Evolutionary conservation across 2,329 filamentous ascomycete genomes (phyloP).

Genomic region (Zymoseptoria crescenta): DNA sequence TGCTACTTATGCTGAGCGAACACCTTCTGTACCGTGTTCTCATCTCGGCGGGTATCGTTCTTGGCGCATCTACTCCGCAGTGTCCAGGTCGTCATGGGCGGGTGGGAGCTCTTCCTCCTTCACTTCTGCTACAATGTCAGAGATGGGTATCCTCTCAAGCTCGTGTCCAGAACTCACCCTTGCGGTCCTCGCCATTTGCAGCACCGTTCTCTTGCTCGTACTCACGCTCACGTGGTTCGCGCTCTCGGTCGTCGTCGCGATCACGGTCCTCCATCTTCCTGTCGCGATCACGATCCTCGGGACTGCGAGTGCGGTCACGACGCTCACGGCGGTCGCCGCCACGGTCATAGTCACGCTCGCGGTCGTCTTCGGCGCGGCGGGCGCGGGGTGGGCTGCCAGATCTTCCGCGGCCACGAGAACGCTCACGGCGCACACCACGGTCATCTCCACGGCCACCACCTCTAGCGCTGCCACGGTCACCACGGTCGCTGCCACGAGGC

Average conservation of each 20-base stretch:
- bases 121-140: slow-evolving; percentile 36
- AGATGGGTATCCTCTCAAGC: too few relatives aligned
- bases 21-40: not conserved
- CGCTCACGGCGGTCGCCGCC: slow-evolving; percentile 64
- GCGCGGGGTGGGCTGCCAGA: slow-evolving; percentile 48
- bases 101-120: slow-evolving; percentile 62
- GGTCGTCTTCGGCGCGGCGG: slow-evolving; percentile 66
- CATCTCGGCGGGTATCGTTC: slow-evolving; percentile 2
- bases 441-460: slow-evolving; percentile 50
- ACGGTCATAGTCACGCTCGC: slow-evolving; percentile 59
- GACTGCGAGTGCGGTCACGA: slow-evolving; percentile 61
- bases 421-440: slow-evolving; percentile 47
- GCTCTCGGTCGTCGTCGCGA: slow-evolving; percentile 45
- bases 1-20: not conserved
- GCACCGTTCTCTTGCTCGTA: slow-evolving; percentile 25
- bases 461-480: slow-evolving; percentile 46
- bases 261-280: slow-evolving; percentile 42
- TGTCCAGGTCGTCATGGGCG: slow-evolving; percentile 89
- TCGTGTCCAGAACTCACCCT: slow-evolving; percentile 51
- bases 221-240: slow-evolving; percentile 49
- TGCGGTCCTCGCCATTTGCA: slow-evolving; percentile 75
- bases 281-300: slow-evolving; percentile 60
- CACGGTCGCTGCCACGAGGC: slow-evolving; percentile 20
- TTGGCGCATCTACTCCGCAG: slow-evolving; percentile 59
- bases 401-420: slow-evolving; percentile 64